These are phyloP conservation scores for Emmonsia crescens DNA, from an alignment of 2,329 filamentous ascomycete genomes.

Conservation along the genomic window DNA sequence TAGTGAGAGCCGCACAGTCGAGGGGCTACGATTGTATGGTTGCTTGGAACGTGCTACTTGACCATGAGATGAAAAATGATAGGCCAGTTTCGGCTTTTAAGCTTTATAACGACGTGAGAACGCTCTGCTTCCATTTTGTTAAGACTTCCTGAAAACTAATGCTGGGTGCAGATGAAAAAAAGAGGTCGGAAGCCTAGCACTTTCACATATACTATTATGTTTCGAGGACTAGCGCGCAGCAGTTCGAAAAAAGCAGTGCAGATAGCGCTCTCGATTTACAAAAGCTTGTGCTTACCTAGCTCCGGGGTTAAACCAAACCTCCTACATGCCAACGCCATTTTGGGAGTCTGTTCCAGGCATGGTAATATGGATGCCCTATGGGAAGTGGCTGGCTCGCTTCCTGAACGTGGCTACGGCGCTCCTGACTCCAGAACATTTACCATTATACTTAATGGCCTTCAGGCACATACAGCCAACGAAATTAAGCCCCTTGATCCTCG, in stretches of 20 bases:
- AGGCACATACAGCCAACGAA: constrained; percentile 33
- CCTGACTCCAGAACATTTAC: constrained; percentile 69
- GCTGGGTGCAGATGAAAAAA: constrained; percentile 72
- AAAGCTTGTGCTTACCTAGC: constrained; percentile 56
- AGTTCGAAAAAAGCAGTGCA: constrained; percentile 46
- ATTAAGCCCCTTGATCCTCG: constrained; percentile 22
- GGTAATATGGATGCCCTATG: constrained; percentile 72
- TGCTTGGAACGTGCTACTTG: constrained; percentile 80
- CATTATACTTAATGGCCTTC: constrained; percentile 69
- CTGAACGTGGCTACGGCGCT: constrained; percentile 49
- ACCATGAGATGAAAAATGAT: constrained; percentile 53
- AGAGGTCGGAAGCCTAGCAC: constrained; percentile 67
- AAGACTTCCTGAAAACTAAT: background rate
- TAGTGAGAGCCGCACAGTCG: constrained; percentile 58
- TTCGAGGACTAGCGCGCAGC: constrained; percentile 57
- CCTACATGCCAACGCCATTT: constrained; percentile 79
- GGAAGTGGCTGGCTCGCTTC: constrained; percentile 60
- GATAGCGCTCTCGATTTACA: constrained; percentile 65
- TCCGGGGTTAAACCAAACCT: constrained; percentile 59
- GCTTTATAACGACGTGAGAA: constrained; percentile 71
- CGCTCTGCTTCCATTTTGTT: background rate
- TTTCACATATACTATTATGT: constrained; percentile 73
- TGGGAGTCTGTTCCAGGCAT: constrained; percentile 67
- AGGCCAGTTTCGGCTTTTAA: constrained; percentile 58
- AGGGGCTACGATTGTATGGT: constrained; percentile 55